phyloP scores from a whole-genome alignment of 2,329 filamentous ascomycete species.

The Dothistroma pini region DNA sequence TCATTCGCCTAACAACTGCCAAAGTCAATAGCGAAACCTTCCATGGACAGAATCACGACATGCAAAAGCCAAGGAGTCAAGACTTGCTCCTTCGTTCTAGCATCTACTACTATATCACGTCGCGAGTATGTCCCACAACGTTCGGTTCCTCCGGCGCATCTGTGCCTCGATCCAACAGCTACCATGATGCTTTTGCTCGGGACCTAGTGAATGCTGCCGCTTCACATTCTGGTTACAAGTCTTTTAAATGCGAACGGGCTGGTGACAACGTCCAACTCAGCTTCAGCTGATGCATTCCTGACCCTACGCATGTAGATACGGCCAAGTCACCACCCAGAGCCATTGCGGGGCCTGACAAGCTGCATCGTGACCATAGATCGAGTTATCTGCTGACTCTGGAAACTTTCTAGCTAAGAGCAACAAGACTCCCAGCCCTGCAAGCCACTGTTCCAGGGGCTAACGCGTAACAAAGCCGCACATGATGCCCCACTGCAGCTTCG shows the following conservation, averaged over 20 bases:
- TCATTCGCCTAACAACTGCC: not conserved
- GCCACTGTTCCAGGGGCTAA: slow-evolving; percentile 1
- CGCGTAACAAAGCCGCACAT: not conserved
- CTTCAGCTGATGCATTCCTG: too few relatives aligned
- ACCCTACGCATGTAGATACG: too few relatives aligned
- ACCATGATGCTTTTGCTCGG: not conserved
- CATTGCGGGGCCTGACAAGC: not conserved
- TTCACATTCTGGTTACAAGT: not conserved
- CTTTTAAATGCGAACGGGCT: too few relatives aligned
- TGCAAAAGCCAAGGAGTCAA: not conserved
- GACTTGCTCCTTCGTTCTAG: not conserved
- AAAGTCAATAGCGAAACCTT: not conserved
- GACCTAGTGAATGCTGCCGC: not conserved
- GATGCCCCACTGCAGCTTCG: not conserved
- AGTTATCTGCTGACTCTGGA: not conserved
- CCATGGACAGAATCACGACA: not conserved
- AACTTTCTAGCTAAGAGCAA: not conserved
- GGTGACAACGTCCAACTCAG: too few relatives aligned
- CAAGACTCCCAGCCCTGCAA: slow-evolving; percentile 9
- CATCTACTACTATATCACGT: not conserved
- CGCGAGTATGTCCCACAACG: not conserved
- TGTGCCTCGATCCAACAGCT: not conserved
- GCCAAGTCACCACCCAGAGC: too few relatives aligned
- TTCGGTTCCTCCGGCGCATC: not conserved
- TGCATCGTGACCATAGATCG: not conserved